Evolutionary conservation across 1,284 basidiomycete genomes (phyloP).

Genomic region (Leccinum subspadiceum): DNA sequence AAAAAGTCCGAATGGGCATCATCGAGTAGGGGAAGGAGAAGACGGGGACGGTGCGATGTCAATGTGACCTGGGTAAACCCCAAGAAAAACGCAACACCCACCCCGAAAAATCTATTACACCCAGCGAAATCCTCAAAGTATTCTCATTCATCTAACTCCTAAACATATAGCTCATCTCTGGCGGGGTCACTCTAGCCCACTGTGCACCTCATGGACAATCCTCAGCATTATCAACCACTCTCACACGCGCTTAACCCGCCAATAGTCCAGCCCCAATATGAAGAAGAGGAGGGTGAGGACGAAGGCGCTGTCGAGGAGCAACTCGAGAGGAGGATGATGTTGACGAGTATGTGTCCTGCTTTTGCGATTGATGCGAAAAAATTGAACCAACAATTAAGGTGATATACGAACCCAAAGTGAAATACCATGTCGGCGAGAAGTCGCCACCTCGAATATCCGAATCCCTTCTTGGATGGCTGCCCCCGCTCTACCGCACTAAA

Average conservation of each 20-base stretch:
- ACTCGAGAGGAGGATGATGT: conserved; percentile 43
- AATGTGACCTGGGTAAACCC: conserved; percentile 31
- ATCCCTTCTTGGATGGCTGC: conserved; percentile 85
- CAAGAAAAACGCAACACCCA: conserved; percentile 31
- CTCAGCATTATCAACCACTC: conserved; percentile 75
- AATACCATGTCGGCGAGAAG: conserved; percentile 69
- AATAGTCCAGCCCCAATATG: conserved; percentile 37
- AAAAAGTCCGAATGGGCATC: conserved; percentile 2
- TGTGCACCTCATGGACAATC: conserved; percentile 57
- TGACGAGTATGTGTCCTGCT: conserved; percentile 28
- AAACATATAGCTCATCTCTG: conserved; percentile 24
- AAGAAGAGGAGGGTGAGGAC: conserved; percentile 57
- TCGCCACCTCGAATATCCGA: conserved; percentile 79
- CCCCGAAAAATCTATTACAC: conserved; percentile 34
- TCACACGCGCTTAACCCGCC: conserved; percentile 73
- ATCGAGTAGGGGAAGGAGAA: conserved; percentile 1
- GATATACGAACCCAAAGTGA: too few relatives aligned
- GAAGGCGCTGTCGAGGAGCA: conserved; percentile 70
- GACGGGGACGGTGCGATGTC: conserved; percentile 7
- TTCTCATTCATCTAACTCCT: conserved; percentile 21
- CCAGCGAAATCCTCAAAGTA: conserved; percentile 29
- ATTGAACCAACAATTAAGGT: too few relatives aligned
- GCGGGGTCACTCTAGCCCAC: conserved; percentile 7
- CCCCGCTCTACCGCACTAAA: conserved; percentile 79
- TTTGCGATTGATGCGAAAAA: neutral